Evolutionary conservation across 805 yeast genomes (phyloP).

Genomic region (Wickerhamomyces kurtzmanii): DNA sequence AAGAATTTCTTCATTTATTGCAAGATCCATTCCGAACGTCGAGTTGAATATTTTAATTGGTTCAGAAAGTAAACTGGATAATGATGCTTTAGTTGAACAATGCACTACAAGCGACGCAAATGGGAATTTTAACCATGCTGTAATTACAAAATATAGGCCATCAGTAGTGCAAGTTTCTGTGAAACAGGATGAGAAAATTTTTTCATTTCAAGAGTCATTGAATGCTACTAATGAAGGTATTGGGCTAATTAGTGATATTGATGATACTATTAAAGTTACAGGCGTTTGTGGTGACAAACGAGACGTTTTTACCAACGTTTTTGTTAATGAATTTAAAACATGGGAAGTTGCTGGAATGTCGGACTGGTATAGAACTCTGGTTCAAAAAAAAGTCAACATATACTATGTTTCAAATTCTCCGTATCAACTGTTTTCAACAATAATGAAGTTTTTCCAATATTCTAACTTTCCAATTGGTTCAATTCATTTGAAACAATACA

Average conservation of each 20-base stretch:
- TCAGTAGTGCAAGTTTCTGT: slow-evolving; percentile 43
- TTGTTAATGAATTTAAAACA: slow-evolving; percentile 53
- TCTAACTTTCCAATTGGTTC: slow-evolving; percentile 70
- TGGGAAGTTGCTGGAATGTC: slow-evolving; percentile 71
- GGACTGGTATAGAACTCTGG: slow-evolving; percentile 55
- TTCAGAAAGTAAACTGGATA: slow-evolving; percentile 25
- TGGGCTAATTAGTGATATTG: slow-evolving; percentile 83
- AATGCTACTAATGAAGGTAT: slow-evolving; percentile 39
- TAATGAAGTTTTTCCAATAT: slow-evolving; percentile 39
- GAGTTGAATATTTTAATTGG: slow-evolving; percentile 47
- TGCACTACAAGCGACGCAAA: slow-evolving; percentile 44
- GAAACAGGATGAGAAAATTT: slow-evolving; percentile 33
- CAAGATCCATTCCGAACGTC: slow-evolving; percentile 52
- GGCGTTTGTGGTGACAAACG: slow-evolving; percentile 88
- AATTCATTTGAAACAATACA: slow-evolving; percentile 77
- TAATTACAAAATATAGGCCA: slow-evolving; percentile 54
- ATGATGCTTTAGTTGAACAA: slow-evolving; percentile 19
- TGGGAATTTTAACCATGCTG: slow-evolving; percentile 53
- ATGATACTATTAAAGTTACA: slow-evolving; percentile 86
- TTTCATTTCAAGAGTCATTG: slow-evolving; percentile 33
- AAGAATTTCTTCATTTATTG: slow-evolving; percentile 61
- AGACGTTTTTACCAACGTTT: slow-evolving; percentile 69
- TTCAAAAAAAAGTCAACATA: slow-evolving; percentile 38
- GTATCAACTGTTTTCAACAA: slow-evolving; percentile 58
- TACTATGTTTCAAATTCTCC: slow-evolving; percentile 97